Percentiles rank a stretch among this genome's conserved stretches.
phyloP scores from a whole-genome alignment of 2,329 filamentous ascomycete genomes.

The Epichloe festucae region DNA sequence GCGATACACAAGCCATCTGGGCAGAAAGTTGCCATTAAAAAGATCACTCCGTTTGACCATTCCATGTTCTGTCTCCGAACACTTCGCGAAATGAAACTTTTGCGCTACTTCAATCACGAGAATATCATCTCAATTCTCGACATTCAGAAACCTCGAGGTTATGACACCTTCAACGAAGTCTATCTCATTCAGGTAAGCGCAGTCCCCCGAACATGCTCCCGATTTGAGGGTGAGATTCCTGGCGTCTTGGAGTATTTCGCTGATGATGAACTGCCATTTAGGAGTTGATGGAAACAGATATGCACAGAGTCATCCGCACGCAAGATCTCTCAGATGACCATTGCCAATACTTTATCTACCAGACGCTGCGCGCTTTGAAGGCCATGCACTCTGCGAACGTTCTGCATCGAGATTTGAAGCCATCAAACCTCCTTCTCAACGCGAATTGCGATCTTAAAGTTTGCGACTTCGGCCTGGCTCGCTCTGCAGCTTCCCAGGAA shows the following conservation, averaged over 20 bases:
- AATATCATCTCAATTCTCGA: slow-evolving; percentile 99
- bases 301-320: slow-evolving; percentile 97
- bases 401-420: slow-evolving; percentile 92
- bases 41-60: slow-evolving; percentile 98
- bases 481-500: slow-evolving; percentile 91
- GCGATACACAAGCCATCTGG: slow-evolving; percentile 95
- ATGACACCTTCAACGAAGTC: slow-evolving; percentile 92
- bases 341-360: slow-evolving; percentile 99
- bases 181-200: slow-evolving; percentile 87
- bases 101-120: slow-evolving; percentile 98
- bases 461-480: slow-evolving; percentile 92
- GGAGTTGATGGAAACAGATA: slow-evolving; percentile 99
- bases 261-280: slow-evolving; percentile 21
- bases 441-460: slow-evolving; percentile 99
- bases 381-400: slow-evolving; percentile 99
- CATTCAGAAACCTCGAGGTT: slow-evolving; percentile 94
- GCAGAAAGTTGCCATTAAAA: slow-evolving; percentile 99
- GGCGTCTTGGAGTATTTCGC: neutral
- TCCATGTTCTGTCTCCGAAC: slow-evolving; percentile 98
- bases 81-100: slow-evolving; percentile 95
- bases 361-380: slow-evolving; percentile 92
- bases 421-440: slow-evolving; percentile 90
- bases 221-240: neutral
- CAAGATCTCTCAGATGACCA: slow-evolving; percentile 98
- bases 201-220: neutral